Base-by-base conservation (phyloP, 345 rosid species). In the Hibiscus trionum region DNA sequence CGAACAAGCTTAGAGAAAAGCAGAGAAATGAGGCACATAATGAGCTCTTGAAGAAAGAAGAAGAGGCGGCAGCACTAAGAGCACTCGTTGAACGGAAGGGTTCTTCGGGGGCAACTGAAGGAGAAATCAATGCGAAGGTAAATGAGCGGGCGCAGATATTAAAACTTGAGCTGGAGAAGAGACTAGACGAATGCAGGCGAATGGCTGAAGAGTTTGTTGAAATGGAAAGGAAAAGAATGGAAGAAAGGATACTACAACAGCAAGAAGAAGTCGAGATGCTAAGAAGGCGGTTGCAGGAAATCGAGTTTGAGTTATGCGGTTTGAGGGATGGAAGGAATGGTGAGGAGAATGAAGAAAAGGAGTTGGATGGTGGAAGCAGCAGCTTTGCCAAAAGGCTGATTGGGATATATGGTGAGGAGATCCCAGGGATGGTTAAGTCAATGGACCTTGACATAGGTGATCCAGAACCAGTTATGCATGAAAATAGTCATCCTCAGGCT, bases 391-490 rank as follows among this genome's bases (percentile, higher is more conserved):
- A 80, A 78, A 89, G 90, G 85, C 76, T 95, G 44, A 9, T 78
- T 81, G 82, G 84, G 58, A 80, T 81, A 24, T 86, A 80, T 78
- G 84, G 83, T 60, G 96, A 89, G 76, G 99, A 90, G 60, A 96
- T 86, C 56, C 91, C 86, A 16, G 91, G 90, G 73, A 95, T 92
- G 99, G 99, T 92, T 33, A 95, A 90, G 79, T 95, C 99, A n/a
- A 95, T 95, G 97, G 97, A 92, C 56, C 78, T 95, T 73, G 99
- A 92, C 84, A 91, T 82, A 93, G 86, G 96, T 66, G 98, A 90
- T 66, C 78, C 85, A 52, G 98, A 93, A 66, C 77, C 84, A 12
- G 68, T 74, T 59, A 55, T 72, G 37, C 86, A 80, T 63, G 90
- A 82, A 27, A 78, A 17, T 57, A 78, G 21, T 57, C 68, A 80